Percentiles rank a stretch among this genome's conserved stretches.
Conservation (phyloP, 805 yeast species). For the Wickerhamiella spandovensis region DNA sequence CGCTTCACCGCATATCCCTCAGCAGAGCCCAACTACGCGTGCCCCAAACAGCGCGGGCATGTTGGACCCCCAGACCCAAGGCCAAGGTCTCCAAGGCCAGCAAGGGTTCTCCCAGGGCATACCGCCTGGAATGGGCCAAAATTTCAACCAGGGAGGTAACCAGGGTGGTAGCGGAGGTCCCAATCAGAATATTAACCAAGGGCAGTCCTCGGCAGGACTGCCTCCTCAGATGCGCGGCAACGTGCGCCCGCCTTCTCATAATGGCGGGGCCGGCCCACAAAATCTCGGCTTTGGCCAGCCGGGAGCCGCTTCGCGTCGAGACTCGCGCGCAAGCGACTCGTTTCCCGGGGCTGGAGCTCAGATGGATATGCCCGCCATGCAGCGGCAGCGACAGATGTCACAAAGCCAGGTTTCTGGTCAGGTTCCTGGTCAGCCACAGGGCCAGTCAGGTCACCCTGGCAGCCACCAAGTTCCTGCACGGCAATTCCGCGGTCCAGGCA, state of each 20-base stretch:
- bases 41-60: neutral
- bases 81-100: neutral
- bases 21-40: neutral
- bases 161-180: neutral
- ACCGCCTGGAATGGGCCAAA: neutral
- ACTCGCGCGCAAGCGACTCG: neutral
- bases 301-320: neutral
- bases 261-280: too few relatives aligned
- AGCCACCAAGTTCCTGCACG: neutral
- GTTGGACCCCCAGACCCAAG: neutral
- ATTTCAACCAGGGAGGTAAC: neutral
- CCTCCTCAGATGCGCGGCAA: neutral
- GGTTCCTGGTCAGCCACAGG: neutral
- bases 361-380: neutral
- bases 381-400: neutral
- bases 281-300: neutral
- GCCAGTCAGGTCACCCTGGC: neutral
- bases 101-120: neutral
- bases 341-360: neutral
- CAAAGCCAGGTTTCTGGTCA: neutral
- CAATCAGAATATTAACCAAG: neutral
- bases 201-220: neutral
- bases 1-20: neutral
- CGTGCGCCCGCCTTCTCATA: neutral
- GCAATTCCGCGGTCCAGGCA: neutral